Conservation (phyloP, 495 filamentous ascomycete species). For the Penicillium cinerascens region DNA sequence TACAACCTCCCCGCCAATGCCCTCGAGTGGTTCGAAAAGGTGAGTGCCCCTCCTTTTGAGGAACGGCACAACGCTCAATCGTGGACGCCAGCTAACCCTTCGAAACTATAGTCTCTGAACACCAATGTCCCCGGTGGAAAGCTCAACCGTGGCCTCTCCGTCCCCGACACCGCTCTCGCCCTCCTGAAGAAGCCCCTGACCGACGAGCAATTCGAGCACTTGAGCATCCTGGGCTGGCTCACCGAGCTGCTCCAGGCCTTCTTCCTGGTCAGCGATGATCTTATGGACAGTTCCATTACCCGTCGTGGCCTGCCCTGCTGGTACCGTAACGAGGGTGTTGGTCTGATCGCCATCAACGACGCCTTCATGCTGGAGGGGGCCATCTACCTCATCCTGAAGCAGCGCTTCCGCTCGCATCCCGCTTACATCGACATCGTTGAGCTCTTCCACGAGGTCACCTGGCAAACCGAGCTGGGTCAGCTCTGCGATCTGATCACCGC, state of each 20-base stretch:
- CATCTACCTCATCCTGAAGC: slow-evolving; percentile 90
- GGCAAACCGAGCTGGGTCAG: slow-evolving; percentile 93
- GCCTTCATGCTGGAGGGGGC: slow-evolving; percentile 89
- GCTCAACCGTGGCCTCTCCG: slow-evolving; percentile 97
- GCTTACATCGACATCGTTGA: slow-evolving; percentile 87
- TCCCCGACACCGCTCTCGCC: slow-evolving; percentile 81
- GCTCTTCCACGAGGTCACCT: slow-evolving; percentile 90
- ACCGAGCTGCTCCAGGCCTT: slow-evolving; percentile 97
- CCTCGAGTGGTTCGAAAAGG: slow-evolving; percentile 83
- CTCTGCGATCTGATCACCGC: slow-evolving; percentile 92
- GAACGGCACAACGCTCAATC: background rate
- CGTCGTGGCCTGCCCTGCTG: slow-evolving; percentile 92
- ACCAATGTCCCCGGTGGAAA: slow-evolving; percentile 91
- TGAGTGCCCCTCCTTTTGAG: slow-evolving; percentile 32
- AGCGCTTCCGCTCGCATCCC: slow-evolving; percentile 81
- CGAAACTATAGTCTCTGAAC: slow-evolving; percentile 58
- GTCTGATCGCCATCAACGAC: slow-evolving; percentile 96
- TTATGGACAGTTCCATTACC: slow-evolving; percentile 94
- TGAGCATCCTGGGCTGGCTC: slow-evolving; percentile 89
- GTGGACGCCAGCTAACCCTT: background rate
- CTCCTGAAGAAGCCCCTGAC: slow-evolving; percentile 70
- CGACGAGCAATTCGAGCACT: slow-evolving; percentile 76
- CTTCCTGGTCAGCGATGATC: slow-evolving; percentile 98
- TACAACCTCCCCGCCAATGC: slow-evolving; percentile 81
- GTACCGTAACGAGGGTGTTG: slow-evolving; percentile 84